Evolutionary conservation across 345 rosid species (phyloP).

Genomic region (Hypericum perforatum): DNA sequence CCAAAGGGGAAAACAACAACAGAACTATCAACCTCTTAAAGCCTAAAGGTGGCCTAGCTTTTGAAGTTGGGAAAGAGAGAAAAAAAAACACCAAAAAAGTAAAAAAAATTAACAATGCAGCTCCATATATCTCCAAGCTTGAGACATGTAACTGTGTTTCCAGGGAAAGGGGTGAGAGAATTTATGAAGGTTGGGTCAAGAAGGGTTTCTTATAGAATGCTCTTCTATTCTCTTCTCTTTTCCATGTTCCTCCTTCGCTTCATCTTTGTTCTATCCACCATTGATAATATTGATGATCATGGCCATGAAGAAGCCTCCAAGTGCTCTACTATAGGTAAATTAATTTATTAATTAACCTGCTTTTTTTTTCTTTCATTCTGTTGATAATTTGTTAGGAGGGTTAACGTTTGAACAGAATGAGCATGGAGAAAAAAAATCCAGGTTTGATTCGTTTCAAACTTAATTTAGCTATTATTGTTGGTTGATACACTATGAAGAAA

Average conservation of each 20-base stretch:
- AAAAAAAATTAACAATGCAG: constrained; percentile 38
- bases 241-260: constrained; percentile 79
- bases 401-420: too few relatives aligned
- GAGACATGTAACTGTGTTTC: constrained; percentile 84
- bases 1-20: too few relatives aligned
- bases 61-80: too few relatives aligned
- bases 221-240: constrained; percentile 73
- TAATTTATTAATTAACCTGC: neutral
- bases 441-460: too few relatives aligned
- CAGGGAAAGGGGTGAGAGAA: constrained; percentile 89
- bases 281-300: constrained; percentile 41
- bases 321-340: constrained; percentile 70
- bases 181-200: constrained; percentile 69
- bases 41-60: too few relatives aligned
- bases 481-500: too few relatives aligned
- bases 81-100: too few relatives aligned
- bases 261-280: constrained; percentile 64
- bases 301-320: constrained; percentile 32
- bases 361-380: neutral
- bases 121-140: constrained; percentile 86
- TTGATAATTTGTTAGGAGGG: too few relatives aligned
- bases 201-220: constrained; percentile 61
- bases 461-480: too few relatives aligned
- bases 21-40: too few relatives aligned
- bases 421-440: too few relatives aligned